These are phyloP conservation scores for Trichoderma sp. DNA, from an alignment of 2,329 filamentous ascomycete species.

Conservation along the genomic window DNA sequence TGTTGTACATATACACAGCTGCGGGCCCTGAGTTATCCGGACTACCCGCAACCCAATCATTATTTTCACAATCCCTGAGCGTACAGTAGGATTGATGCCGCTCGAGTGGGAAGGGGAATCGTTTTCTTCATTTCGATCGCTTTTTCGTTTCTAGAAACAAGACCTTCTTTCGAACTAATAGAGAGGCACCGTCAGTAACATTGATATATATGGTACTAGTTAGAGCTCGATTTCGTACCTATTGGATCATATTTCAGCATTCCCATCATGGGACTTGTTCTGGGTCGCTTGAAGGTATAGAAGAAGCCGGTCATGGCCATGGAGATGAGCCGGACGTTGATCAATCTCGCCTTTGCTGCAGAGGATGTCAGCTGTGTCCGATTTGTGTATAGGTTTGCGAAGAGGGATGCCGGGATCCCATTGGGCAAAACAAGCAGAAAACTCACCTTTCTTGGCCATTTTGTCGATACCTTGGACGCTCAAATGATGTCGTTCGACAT, in stretches of 20 bases:
- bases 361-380: background rate
- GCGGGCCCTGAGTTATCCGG: background rate
- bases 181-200: background rate
- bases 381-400: background rate
- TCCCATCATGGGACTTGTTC: conserved; percentile 80
- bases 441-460: conserved; percentile 38
- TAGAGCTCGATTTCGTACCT: conserved; percentile 55
- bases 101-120: background rate
- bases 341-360: conserved; percentile 84
- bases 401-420: background rate
- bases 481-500: conserved; percentile 21
- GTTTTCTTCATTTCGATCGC: conserved; percentile 58
- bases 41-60: conserved; percentile 1
- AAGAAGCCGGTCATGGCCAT: conserved; percentile 99
- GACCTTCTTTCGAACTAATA: conserved; percentile 86
- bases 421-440: background rate
- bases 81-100: background rate
- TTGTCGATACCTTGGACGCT: conserved; percentile 17
- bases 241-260: conserved; percentile 99
- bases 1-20: conserved; percentile 37
- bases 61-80: background rate
- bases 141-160: conserved; percentile 94
- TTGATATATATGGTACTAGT: background rate
- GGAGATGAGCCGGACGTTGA: conserved; percentile 90
- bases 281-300: conserved; percentile 84